A percentile compares a stretch with the other conserved stretches of the same genome.
phyloP scores from a whole-genome alignment of 2,329 filamentous ascomycete species.

The Scolecobasidium constrictum region DNA sequence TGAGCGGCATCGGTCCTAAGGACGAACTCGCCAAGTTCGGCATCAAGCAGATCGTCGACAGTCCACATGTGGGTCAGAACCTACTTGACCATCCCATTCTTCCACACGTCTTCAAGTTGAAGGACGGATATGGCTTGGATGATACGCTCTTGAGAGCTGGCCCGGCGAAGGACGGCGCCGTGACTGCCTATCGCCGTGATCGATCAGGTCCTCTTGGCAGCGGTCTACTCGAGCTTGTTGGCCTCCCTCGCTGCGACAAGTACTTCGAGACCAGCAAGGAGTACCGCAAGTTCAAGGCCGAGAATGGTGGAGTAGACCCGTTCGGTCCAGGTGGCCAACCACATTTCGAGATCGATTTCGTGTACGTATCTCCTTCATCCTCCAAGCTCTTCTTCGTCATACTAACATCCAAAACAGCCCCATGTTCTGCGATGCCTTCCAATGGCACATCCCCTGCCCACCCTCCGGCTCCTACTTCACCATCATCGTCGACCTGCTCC shows the following conservation, averaged over 20 bases:
- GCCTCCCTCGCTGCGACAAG: constrained; percentile 47
- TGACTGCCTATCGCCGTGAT: constrained; percentile 26
- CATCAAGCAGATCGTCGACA: constrained; percentile 22
- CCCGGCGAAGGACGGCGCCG: constrained; percentile 20
- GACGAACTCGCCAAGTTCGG: constrained; percentile 25
- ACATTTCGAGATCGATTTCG: constrained; percentile 39
- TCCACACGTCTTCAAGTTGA: constrained; percentile 36
- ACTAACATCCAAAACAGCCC: no score
- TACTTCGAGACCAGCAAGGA: constrained; percentile 36
- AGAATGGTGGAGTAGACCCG: constrained; percentile 26
- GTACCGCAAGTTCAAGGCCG: constrained; percentile 34
- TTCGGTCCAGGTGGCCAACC: constrained; percentile 18
- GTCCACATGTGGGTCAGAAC: constrained; percentile 21
- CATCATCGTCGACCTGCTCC: constrained; percentile 43
- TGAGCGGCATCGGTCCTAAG: constrained; percentile 38
- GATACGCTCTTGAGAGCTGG: constrained; percentile 26
- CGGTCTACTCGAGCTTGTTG: constrained; percentile 41
- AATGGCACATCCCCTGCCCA: constrained; percentile 37
- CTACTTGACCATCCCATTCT: constrained; percentile 28
- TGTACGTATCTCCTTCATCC: no score
- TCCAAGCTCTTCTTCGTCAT: no score
- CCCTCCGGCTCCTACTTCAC: constrained; percentile 41
- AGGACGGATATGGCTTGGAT: constrained; percentile 30
- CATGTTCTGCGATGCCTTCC: constrained; percentile 44
- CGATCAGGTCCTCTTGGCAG: constrained; percentile 30